Evolutionary conservation across 2,329 filamentous ascomycete species (phyloP).

Genomic region (Lecanicillium sp.): DNA sequence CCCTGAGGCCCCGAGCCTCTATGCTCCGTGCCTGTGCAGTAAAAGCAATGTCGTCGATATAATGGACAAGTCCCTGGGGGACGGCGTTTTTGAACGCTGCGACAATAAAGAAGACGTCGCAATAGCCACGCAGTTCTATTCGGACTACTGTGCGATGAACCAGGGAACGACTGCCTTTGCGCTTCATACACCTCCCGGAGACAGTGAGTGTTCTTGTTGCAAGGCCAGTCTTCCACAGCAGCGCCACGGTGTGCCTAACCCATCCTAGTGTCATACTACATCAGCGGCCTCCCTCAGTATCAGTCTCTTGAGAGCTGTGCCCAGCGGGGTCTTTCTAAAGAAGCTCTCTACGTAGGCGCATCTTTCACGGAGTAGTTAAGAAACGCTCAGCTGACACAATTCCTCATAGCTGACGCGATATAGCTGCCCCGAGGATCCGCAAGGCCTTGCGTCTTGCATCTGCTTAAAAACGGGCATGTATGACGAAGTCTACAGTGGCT

Average conservation of each 20-base stretch:
- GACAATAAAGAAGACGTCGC: constrained; percentile 29
- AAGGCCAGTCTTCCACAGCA: too few relatives aligned
- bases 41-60: constrained; percentile 27
- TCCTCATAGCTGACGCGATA: too few relatives aligned
- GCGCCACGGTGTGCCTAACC: too few relatives aligned
- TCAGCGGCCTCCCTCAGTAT: constrained; percentile 35
- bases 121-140: constrained; percentile 36
- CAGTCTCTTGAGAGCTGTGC: constrained; percentile 31
- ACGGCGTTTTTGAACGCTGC: constrained; percentile 30
- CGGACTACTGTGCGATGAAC: constrained; percentile 37
- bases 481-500: constrained; percentile 23
- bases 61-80: constrained; percentile 33
- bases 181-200: constrained; percentile 33
- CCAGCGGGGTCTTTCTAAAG: constrained; percentile 21
- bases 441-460: constrained; percentile 36
- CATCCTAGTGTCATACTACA: constrained; percentile 35
- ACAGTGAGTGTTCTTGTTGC: constrained; percentile 27
- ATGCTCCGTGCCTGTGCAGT: constrained; percentile 37
- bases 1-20: constrained; percentile 21
- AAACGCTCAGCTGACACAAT: too few relatives aligned
- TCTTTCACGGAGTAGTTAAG: too few relatives aligned
- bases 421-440: constrained; percentile 31
- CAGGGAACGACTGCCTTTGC: constrained; percentile 33
- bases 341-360: constrained; percentile 6
- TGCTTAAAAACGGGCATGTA: constrained; percentile 36